Evolutionary conservation across 2,329 filamentous ascomycete genomes (phyloP), one percentile per base, ranked within the genome.

Genomic region (Fusarium sambucinum): DNA sequence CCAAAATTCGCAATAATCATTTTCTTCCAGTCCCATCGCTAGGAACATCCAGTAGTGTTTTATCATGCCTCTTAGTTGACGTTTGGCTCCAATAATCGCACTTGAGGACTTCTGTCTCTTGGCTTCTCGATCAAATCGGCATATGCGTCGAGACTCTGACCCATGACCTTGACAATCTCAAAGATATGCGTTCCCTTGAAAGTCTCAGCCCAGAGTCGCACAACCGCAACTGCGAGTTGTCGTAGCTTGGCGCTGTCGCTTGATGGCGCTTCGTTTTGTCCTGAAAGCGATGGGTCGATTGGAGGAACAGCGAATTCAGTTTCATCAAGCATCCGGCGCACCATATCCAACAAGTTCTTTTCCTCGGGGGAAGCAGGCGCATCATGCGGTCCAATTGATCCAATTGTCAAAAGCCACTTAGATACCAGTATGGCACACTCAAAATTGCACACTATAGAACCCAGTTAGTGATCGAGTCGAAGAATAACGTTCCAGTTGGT

Each of bases 101-200:
- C 66, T 10, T 71, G 68, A 7, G 73, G 71, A 21, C 81, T 83
- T 62, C 83, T 79, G 48, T 85, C 84, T 32, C 82, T 78, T 7
- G 83, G 82, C 75, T 87, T 88, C 73, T 87, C 85, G 33, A 88
- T 76, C 60, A 87, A 72, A 56, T 87, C 84, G 3, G 85, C 86
- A 69, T 88, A 89, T 6, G 82, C 82, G 57, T 89, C 86, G 50
- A 89, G 73, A 17, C 85, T 86, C 17, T 81, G 79, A 0, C 86
- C 86, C 80, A 89, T 87, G 5, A 86, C 83, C 70, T 84, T 84
- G 41, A 89, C 83, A 61, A 88, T 82, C 59, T 89, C 86, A 69
- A 89, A 89, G 9, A 89, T 85, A 69, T 89, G 86, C 13, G 83
- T 83, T 13, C 86, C 87, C 64, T 87, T 87, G 74, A 89, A 89